Base-by-base conservation (phyloP, 352 stramenopile genomes). In the Blastocystis sp. region DNA sequence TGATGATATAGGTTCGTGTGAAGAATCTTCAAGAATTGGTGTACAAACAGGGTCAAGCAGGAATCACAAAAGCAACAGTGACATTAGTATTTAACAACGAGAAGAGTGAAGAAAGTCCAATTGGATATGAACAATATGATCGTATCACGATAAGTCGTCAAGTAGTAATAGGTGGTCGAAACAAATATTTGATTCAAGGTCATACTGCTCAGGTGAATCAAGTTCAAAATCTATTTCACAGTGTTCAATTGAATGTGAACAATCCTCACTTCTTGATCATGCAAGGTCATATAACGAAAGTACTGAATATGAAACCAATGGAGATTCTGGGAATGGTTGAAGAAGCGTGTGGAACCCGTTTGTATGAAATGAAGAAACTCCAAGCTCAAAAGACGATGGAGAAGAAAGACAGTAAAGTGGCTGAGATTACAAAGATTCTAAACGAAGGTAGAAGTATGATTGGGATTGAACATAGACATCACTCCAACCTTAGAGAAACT, bases 181-280 rank as follows among this genome's bases (percentile, higher is more conserved):
- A 97, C 90, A 99, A 99, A 89, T 99, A 99, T 91, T 90, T 99
- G 58, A 98, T 99, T 90, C 99, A 99, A 89, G 96, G 97, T 63
- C 92, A 97, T 88, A 97, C 93, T 54, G 95, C 95, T 49, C 95
- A 98, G 89, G 95, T 97, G 52, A 96, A 92, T 52, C 94, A 98
- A 89, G 96, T 99, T 73, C 94, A 98, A 88, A 98, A 99, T 90
- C 92, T 99, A 4, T 99, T 99, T 90, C 97, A 99, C 92, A 98
- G 94, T 5, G 97, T 99, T 66, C 97, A 99, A 91, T 91, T 99
- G 49, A 99, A 99, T 91, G 96, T 99, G 73, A 99, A 99, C 92
- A 99, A 99, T 92, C 97, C 97, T 65, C 97, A 99, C 89, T 99
- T 99, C 89, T 92, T 99, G 63, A 99, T 99, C 91, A 99, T 99